Percentiles rank a stretch among this genome's conserved stretches.
These are phyloP conservation scores for Fusarium foetens DNA, from an alignment of 2,329 filamentous ascomycete genomes.

Conservation along the genomic window DNA sequence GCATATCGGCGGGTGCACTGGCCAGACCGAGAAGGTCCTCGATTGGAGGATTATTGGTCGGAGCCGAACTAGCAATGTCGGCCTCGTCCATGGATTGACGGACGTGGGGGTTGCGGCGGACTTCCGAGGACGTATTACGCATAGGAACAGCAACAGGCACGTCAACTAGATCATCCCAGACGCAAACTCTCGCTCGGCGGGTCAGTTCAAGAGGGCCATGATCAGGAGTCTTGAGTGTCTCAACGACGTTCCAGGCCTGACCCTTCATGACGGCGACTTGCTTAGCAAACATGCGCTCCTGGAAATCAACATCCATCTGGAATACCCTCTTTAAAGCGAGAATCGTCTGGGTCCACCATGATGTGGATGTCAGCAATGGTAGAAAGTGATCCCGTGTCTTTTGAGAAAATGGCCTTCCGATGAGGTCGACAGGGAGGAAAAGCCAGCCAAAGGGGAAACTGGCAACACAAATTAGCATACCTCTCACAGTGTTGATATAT, in stretches of 20 bases:
- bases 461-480: neutral
- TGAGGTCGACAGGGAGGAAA: constrained; percentile 94
- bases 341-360: constrained; percentile 97
- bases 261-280: constrained; percentile 99
- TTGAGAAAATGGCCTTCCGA: constrained; percentile 94
- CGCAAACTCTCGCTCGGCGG: constrained; percentile 87
- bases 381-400: constrained; percentile 94
- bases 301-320: constrained; percentile 92
- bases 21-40: constrained; percentile 77
- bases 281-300: constrained; percentile 98
- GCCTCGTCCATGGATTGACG: constrained; percentile 75
- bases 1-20: constrained; percentile 71
- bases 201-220: constrained; percentile 95
- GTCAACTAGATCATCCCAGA: constrained; percentile 98
- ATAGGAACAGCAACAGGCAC: constrained; percentile 94
- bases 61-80: constrained; percentile 73
- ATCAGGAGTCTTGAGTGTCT: constrained; percentile 91
- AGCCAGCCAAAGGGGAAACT: constrained; percentile 99
- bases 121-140: constrained; percentile 84
- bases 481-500: neutral
- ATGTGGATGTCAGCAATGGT: constrained; percentile 91
- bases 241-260: constrained; percentile 98
- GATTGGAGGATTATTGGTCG: constrained; percentile 48
- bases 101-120: constrained; percentile 71
- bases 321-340: constrained; percentile 87